Base-by-base conservation (phyloP, 352 stramenopile species). In the Globisporangium recalcitrans region DNA sequence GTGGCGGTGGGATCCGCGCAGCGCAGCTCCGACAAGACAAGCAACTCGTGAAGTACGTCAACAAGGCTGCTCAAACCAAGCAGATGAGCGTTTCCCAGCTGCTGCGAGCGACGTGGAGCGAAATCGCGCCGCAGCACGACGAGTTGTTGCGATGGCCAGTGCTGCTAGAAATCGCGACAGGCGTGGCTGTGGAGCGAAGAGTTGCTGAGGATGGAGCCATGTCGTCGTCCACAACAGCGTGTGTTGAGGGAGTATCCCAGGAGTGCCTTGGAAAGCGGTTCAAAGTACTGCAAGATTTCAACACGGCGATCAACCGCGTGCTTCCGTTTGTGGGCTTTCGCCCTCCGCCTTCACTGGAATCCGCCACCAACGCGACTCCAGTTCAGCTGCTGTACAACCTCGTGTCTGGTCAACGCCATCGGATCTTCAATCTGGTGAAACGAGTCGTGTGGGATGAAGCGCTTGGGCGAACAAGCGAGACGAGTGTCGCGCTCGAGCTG, bases 381-480 rank as follows among this genome's bases (percentile, higher is more conserved):
- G 44, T 21, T 16, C 34, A 55, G 19, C 9, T 59, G 24, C 34
- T 90, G 7, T 63, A 64, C 14, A 48, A 71, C 34, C 56, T 88
- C 1, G 58, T 90, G 16, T 69, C 71, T 21, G 60, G 74, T 6
- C 78, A 91, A 31, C 68, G 78, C 4, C 64, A 81, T 5, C 73
- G 86, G 1, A 88, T 96, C 1, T 87, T 96, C 59, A 79, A 87
- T 29, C 62, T 67, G 0, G 77, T 96, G 9, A 96, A 95, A 59
- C 73, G 75, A 10, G 63, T 74, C 4, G 51, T 93, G 13, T 96
- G 87, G 87, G 77, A 91, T 3, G 82, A 77, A 47, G 80, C 82
- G 6, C 53, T 96, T 9, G 68, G 62, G 16, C 69, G 70, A n/a
- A 93, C 85, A 8, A 69, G 68, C 19, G 69, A 78, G 22, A 61